Evolutionary conservation across 768 basidiomycete species (phyloP).

Genomic region (Boletus rufocinnamomeus): DNA sequence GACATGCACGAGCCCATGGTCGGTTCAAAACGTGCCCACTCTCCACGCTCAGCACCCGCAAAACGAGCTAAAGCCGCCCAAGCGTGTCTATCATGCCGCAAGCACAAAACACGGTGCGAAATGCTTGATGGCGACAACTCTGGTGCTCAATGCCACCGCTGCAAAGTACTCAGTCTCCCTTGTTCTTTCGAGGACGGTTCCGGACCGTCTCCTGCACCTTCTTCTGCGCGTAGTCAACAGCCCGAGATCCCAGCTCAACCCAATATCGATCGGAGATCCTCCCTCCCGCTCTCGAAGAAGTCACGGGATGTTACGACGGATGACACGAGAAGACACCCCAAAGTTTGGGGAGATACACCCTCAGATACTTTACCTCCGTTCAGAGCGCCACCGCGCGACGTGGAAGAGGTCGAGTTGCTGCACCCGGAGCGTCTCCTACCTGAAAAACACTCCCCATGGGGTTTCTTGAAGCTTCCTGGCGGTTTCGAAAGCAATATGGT

Average conservation of each 20-base stretch:
- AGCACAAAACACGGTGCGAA: conserved; percentile 53
- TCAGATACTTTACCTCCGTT: conserved; percentile 22
- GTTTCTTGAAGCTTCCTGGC: conserved; percentile 39
- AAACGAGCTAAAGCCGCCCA: conserved; percentile 47
- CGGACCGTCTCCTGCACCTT: conserved; percentile 16
- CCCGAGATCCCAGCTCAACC: conserved; percentile 24
- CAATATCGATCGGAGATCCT: conserved; percentile 28
- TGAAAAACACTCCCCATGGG: conserved; percentile 40
- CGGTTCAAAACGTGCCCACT: conserved; percentile 35
- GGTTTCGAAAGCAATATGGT: conserved; percentile 46
- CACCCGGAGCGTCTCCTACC: conserved; percentile 40
- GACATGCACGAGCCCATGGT: conserved; percentile 23
- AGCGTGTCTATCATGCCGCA: conserved; percentile 48
- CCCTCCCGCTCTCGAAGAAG: conserved; percentile 24
- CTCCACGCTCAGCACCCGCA: conserved; percentile 32
- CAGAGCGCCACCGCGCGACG: conserved; percentile 18
- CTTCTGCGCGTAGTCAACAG: conserved; percentile 23
- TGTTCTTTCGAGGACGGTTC: conserved; percentile 47
- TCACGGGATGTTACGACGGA: conserved; percentile 24
- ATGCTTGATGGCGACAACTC: conserved; percentile 43
- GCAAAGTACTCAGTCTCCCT: conserved; percentile 47
- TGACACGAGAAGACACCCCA: conserved; percentile 22
- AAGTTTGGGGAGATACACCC: conserved; percentile 22
- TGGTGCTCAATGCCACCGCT: conserved; percentile 47
- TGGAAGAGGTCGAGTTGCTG: conserved; percentile 34